A percentile compares a stretch with the other conserved stretches of the same genome.
Evolutionary conservation across 1,284 basidiomycete genomes (phyloP).

Genomic region (Ganoderma lucidum): DNA sequence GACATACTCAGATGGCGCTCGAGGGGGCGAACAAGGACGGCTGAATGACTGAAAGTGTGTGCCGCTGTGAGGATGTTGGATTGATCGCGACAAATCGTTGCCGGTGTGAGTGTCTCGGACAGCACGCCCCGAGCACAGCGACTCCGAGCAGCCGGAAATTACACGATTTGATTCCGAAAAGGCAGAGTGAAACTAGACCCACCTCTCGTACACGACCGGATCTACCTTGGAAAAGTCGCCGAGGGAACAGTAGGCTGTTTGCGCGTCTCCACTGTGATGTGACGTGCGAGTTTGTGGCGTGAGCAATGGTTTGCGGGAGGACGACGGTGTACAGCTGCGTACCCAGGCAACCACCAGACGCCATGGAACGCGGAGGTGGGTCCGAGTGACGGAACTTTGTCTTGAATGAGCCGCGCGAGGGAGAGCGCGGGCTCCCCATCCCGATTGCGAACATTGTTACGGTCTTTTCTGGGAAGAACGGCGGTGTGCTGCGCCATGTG

Average conservation of each 20-base stretch:
- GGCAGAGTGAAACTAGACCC: background rate
- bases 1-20: background rate
- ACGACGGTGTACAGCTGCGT: conserved; percentile 2
- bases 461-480: conserved; percentile 11
- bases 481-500: conserved; percentile 15
- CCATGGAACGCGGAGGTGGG: conserved; percentile 29
- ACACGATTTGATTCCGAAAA: background rate
- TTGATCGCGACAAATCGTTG: background rate
- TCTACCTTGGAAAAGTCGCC: conserved; percentile 38
- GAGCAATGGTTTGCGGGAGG: background rate
- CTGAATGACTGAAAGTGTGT: background rate
- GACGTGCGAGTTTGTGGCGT: background rate
- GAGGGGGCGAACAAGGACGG: background rate
- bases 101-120: background rate
- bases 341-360: conserved; percentile 41
- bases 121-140: background rate
- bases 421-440: conserved; percentile 6
- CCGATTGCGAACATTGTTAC: background rate
- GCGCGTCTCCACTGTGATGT: conserved; percentile 34
- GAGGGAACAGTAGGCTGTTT: conserved; percentile 39
- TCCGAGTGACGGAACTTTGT: conserved; percentile 33
- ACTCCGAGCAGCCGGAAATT: background rate
- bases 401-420: conserved; percentile 30
- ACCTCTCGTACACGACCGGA: conserved; percentile 38
- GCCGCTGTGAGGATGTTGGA: background rate